These are phyloP conservation scores for Kodamaea anthophila DNA, from an alignment of 1,139 yeast genomes.

Conservation along the genomic window DNA sequence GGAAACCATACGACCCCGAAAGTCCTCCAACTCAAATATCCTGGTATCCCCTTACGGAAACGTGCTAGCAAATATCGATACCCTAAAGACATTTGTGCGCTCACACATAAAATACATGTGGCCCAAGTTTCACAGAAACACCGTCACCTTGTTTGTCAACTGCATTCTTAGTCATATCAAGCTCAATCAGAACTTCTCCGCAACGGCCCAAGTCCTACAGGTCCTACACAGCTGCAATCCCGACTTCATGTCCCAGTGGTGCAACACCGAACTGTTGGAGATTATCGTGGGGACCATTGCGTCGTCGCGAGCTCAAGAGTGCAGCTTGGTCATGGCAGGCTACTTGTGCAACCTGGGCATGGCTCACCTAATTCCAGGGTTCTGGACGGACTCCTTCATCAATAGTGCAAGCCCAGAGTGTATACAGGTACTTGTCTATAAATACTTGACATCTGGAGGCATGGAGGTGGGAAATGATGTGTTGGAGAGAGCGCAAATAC, in stretches of 20 bases:
- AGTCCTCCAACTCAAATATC: conserved; percentile 18
- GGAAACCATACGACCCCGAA: conserved; percentile 13
- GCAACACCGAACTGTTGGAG: conserved; percentile 26
- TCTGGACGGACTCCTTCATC: conserved; percentile 4
- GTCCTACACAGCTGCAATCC: conserved; percentile 17
- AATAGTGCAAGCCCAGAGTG: conserved; percentile 20
- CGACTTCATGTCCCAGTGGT: conserved; percentile 16
- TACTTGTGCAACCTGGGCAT: conserved; percentile 10
- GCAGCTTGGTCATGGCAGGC: conserved; percentile 21
- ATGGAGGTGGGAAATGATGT: background rate
- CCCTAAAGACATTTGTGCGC: conserved; percentile 19
- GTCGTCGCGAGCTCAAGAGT: conserved; percentile 22
- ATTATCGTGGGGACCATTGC: conserved; percentile 26
- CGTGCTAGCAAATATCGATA: conserved; percentile 25
- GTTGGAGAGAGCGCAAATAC: background rate
- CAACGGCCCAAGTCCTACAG: conserved; percentile 20
- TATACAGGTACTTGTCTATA: conserved; percentile 24
- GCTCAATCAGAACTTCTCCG: conserved; percentile 32
- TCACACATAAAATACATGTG: conserved; percentile 22
- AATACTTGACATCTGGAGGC: conserved; percentile 16
- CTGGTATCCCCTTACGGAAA: conserved; percentile 24
- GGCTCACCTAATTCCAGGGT: conserved; percentile 1
- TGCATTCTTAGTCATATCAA: conserved; percentile 34
- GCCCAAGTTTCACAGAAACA: conserved; percentile 14
- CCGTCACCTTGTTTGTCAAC: conserved; percentile 28